phyloP scores from a whole-genome alignment of 306 rosid genomes.

The Purshia tridentata region DNA sequence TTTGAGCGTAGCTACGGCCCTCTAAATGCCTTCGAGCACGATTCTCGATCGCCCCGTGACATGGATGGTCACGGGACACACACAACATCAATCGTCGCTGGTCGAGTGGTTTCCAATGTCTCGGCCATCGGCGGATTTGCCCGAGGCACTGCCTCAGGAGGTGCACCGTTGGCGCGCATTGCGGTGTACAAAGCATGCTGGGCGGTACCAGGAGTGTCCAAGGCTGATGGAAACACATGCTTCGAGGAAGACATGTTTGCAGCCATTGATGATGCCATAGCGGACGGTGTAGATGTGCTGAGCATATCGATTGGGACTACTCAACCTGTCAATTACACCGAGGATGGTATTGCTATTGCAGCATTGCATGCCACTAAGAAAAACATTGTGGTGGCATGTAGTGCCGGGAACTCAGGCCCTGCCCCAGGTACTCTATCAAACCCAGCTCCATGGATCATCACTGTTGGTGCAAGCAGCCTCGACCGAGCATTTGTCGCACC shows the following conservation, averaged over 20 bases:
- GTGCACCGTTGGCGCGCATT: slow-evolving; percentile 66
- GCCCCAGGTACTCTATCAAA: slow-evolving; percentile 52
- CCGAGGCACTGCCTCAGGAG: slow-evolving; percentile 68
- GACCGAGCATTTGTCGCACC: slow-evolving; percentile 70
- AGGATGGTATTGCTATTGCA: slow-evolving; percentile 62
- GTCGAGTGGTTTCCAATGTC: slow-evolving; percentile 43
- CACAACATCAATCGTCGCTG: slow-evolving; percentile 81
- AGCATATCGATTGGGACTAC: slow-evolving; percentile 66
- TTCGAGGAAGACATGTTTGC: slow-evolving; percentile 67
- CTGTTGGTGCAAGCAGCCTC: slow-evolving; percentile 78
- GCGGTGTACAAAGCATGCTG: slow-evolving; percentile 97
- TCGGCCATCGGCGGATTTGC: slow-evolving; percentile 76
- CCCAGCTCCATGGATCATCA: slow-evolving; percentile 84
- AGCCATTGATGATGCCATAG: slow-evolving; percentile 89
- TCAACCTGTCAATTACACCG: slow-evolving; percentile 37
- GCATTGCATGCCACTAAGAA: slow-evolving; percentile 66
- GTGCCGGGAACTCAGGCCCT: slow-evolving; percentile 89
- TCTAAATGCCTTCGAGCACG: slow-evolving; percentile 47
- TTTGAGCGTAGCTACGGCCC: slow-evolving; percentile 48
- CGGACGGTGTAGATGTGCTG: slow-evolving; percentile 72
- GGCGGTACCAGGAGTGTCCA: slow-evolving; percentile 63
- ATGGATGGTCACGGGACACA: slow-evolving; percentile 91
- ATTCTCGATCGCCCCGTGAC: slow-evolving; percentile 76
- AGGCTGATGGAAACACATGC: slow-evolving; percentile 62
- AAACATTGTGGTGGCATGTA: slow-evolving; percentile 74